phyloP scores from a whole-genome alignment of 108 stramenopile genomes.

The Fragilaria radians region DNA sequence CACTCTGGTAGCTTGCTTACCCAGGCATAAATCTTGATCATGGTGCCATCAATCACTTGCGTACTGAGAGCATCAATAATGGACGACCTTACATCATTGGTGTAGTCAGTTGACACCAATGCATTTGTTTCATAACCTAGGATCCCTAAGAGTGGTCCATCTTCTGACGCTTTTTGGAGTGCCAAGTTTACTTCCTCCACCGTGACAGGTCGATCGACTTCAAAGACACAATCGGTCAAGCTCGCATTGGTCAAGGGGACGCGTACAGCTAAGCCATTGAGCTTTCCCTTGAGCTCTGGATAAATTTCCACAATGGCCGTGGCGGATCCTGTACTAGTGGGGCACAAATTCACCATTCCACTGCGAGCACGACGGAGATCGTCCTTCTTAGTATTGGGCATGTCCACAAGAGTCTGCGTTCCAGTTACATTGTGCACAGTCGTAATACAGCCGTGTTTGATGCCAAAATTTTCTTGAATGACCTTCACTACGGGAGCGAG shows the following conservation, averaged over 20 bases:
- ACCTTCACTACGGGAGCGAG: constrained; percentile 91
- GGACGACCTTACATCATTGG: constrained; percentile 75
- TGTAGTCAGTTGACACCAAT: constrained; percentile 88
- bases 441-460: constrained; percentile 90
- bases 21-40: constrained; percentile 93
- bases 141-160: constrained; percentile 79
- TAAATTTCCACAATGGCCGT: constrained; percentile 93
- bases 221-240: constrained; percentile 85
- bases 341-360: constrained; percentile 89
- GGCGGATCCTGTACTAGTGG: constrained; percentile 90
- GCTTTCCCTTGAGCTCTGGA: constrained; percentile 92
- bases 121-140: constrained; percentile 85
- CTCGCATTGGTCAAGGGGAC: constrained; percentile 88
- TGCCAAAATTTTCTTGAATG: constrained; percentile 88
- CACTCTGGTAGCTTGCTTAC: too few relatives aligned
- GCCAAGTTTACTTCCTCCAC: constrained; percentile 84
- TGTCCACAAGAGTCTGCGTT: constrained; percentile 86
- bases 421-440: constrained; percentile 93
- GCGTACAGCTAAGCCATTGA: constrained; percentile 90
- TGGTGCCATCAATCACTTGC: constrained; percentile 91
- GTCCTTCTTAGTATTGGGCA: constrained; percentile 87
- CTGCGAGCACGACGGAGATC: constrained; percentile 88
- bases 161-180: constrained; percentile 66
- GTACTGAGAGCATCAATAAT: constrained; percentile 89
- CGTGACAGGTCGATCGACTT: constrained; percentile 66